Base-by-base conservation (phyloP, 129 eudicot species). In the Calendula officinalis region DNA sequence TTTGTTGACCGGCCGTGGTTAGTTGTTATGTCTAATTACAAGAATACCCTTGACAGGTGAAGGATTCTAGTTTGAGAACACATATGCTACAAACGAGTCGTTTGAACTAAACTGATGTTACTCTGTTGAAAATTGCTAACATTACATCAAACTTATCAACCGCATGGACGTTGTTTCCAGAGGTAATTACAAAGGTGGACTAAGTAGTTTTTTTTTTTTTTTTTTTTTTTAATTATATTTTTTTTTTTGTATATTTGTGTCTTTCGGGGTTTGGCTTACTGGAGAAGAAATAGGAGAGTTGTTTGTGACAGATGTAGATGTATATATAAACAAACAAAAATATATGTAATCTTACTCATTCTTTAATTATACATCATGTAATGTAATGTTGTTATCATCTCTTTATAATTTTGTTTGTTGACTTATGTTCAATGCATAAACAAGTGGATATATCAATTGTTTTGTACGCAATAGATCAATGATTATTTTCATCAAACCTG, bases 51-150 rank as follows among this genome's bases (percentile, higher is more conserved):
- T 67, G 60, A 60, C 91, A 92, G 98, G 95, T 83, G 68, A 92
- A 75, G 76, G 83, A 88, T 66, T 85, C 80, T 83, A 91, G 96
- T 77, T 66, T 91, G 86, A 82, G 98, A 81, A 83, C 98, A 6
- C 90, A 88, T 34, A 69, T 56, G 66, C 60, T 91, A 69, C 98
- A 91, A 75, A 67, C 85, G 48, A 53, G 60, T 68, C 75, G 61
- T 34, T 60, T 71, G 76, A 56, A 80, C 75, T 71, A 81, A 77
- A 80, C 77, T 71, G 82, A 77, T 77, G 69, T 59, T 82, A 75
- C 41, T 22, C 69, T 71, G 55, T 55, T 62, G 62, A 72, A 51
- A 55, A 73, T 73, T 43, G 78, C 83, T 86, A 82, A 86, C 94
- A 50, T 61, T 67, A 83, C 74, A 36, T 34, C 32, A 65, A 48